phyloP scores from a whole-genome alignment of 129 eudicot species.

The Artemisia annua region DNA sequence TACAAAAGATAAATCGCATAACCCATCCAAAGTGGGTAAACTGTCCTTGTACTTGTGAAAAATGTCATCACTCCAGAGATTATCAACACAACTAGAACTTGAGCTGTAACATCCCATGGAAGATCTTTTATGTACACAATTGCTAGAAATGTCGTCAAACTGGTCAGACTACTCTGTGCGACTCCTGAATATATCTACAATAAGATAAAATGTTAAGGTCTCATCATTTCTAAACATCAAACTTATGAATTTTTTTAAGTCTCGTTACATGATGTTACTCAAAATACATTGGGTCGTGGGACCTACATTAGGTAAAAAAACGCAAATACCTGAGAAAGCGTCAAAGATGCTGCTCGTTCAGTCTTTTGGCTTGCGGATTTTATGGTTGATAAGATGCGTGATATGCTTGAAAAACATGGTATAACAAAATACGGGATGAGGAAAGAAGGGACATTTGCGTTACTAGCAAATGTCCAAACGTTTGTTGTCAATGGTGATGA shows the following conservation, averaged over 20 bases:
- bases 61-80: constrained; percentile 48
- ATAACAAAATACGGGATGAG: constrained; percentile 49
- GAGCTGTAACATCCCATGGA: constrained; percentile 59
- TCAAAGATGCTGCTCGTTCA: constrained; percentile 46
- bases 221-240: no score
- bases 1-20: constrained; percentile 41
- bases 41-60: constrained; percentile 41
- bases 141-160: constrained; percentile 41
- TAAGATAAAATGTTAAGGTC: no score
- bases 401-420: constrained; percentile 46
- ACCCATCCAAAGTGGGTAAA: constrained; percentile 59
- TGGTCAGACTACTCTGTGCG: constrained; percentile 50
- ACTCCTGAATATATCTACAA: constrained; percentile 62
- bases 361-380: constrained; percentile 46
- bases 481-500: constrained; percentile 38
- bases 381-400: constrained; percentile 37
- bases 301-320: neutral
- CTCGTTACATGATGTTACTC: neutral
- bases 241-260: no score
- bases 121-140: constrained; percentile 48
- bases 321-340: constrained; percentile 47
- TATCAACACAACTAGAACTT: constrained; percentile 50
- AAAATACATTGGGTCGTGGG: no score
- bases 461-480: constrained; percentile 36
- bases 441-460: constrained; percentile 49